Evolutionary conservation across 2,329 filamentous ascomycete genomes (phyloP).

Genomic region (Colletotrichum australisinense): DNA sequence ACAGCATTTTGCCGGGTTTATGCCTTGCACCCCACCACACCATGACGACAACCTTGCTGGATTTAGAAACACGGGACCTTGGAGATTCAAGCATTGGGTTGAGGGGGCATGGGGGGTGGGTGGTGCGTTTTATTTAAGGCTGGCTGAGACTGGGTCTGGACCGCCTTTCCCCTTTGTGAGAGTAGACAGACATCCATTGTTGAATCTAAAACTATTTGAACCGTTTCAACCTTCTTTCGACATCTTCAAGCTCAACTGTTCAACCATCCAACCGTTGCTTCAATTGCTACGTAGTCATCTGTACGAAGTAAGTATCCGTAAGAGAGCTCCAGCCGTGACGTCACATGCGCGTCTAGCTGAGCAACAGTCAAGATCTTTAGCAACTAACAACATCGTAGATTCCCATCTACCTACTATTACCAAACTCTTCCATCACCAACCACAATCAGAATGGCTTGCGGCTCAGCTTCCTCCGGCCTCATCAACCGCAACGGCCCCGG

Average conservation of each 20-base stretch:
- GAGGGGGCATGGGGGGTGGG: not conserved
- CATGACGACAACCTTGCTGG: conserved; percentile 33
- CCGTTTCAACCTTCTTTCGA: not conserved
- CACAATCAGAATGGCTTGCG: conserved; percentile 44
- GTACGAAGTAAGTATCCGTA: not conserved
- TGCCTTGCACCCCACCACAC: conserved; percentile 9
- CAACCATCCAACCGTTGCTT: not conserved
- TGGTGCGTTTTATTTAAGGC: conserved; percentile 25
- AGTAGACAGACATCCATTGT: not conserved
- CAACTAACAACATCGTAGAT: not conserved
- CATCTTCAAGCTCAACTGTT: not conserved
- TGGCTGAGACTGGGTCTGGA: conserved; percentile 12
- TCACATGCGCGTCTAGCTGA: not conserved
- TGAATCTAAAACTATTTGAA: not conserved
- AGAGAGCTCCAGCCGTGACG: conserved; percentile 1
- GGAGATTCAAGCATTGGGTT: conserved; percentile 20
- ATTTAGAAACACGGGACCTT: conserved; percentile 29
- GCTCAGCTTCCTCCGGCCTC: conserved; percentile 44
- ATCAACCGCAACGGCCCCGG: conserved; percentile 60
- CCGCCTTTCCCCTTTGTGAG: conserved; percentile 9
- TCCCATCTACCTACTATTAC: not conserved
- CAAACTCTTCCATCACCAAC: not conserved
- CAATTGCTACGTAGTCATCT: not conserved
- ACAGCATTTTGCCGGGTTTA: not conserved
- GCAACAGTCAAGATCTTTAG: not conserved